Evolutionary conservation across 768 basidiomycete genomes (phyloP).

Genomic region (Boletellus sp.): DNA sequence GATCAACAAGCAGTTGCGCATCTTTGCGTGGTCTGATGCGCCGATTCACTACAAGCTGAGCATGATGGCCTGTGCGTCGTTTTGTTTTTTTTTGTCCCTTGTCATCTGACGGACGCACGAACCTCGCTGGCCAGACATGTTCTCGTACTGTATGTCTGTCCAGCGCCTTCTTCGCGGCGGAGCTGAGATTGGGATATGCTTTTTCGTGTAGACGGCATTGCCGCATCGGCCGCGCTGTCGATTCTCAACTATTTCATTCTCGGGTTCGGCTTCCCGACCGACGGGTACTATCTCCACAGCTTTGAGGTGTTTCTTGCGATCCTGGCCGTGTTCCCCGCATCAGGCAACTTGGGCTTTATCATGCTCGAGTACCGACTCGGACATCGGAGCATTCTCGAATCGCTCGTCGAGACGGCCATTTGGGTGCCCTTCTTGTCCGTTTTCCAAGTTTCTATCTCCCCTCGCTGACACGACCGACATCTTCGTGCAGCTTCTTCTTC

Average conservation of each 20-base stretch:
- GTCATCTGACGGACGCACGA: background rate
- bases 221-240: constrained; percentile 57
- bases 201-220: constrained; percentile 58
- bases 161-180: background rate
- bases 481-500: constrained; percentile 42
- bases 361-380: constrained; percentile 73
- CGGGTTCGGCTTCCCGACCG: constrained; percentile 67
- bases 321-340: constrained; percentile 67
- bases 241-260: constrained; percentile 72
- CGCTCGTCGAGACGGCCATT: constrained; percentile 20
- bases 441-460: no score
- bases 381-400: constrained; percentile 18
- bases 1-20: constrained; percentile 75
- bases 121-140: constrained; percentile 37
- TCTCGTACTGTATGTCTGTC: constrained; percentile 44
- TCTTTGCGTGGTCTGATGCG: constrained; percentile 73
- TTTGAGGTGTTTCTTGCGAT: constrained; percentile 80
- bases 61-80: constrained; percentile 48
- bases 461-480: no score
- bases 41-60: constrained; percentile 80
- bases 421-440: constrained; percentile 37
- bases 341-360: constrained; percentile 67
- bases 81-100: no score
- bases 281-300: constrained; percentile 72
- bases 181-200: no score